Evolutionary conservation across 2,329 filamentous ascomycete genomes (phyloP).

Genomic region (Emericellopsis cladophorae): DNA sequence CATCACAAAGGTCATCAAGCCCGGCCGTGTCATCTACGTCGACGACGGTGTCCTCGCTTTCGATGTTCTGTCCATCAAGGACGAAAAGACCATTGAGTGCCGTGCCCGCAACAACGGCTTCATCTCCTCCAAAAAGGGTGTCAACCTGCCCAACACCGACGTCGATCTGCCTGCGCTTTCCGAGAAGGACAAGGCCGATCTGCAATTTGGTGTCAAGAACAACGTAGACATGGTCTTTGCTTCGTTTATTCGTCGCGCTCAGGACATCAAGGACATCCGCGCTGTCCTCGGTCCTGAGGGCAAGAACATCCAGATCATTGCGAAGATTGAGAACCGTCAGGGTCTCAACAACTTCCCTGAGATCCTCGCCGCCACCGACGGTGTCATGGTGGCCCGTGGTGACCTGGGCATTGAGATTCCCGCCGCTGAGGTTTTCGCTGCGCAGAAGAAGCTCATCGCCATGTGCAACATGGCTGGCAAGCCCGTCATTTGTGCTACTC

Average conservation of each 20-base stretch:
- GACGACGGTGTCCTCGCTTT: constrained; percentile 97
- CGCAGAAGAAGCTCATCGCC: constrained; percentile 99
- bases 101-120: constrained; percentile 92
- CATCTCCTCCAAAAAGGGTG: constrained; percentile 98
- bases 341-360: constrained; percentile 99
- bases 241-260: constrained; percentile 89
- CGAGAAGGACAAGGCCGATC: constrained; percentile 93
- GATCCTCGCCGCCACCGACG: constrained; percentile 90
- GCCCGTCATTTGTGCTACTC: constrained; percentile 95
- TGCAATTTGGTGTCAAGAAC: constrained; percentile 96
- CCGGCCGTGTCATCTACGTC: constrained; percentile 90
- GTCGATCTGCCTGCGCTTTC: constrained; percentile 95
- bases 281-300: constrained; percentile 82
- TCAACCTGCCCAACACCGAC: constrained; percentile 97
- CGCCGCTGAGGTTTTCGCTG: constrained; percentile 94
- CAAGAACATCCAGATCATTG: constrained; percentile 96
- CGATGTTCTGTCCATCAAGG: constrained; percentile 75
- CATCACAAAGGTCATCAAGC: constrained; percentile 94
- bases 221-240: constrained; percentile 98
- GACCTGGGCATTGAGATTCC: constrained; percentile 95
- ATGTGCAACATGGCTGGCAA: constrained; percentile 99
- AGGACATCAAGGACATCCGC: constrained; percentile 89
- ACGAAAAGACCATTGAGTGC: constrained; percentile 80
- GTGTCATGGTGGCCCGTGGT: constrained; percentile 99
- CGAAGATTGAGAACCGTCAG: constrained; percentile 99